Evolutionary conservation across 139 green algal species (phyloP).

Genomic region (Zygnema cylindricum): DNA sequence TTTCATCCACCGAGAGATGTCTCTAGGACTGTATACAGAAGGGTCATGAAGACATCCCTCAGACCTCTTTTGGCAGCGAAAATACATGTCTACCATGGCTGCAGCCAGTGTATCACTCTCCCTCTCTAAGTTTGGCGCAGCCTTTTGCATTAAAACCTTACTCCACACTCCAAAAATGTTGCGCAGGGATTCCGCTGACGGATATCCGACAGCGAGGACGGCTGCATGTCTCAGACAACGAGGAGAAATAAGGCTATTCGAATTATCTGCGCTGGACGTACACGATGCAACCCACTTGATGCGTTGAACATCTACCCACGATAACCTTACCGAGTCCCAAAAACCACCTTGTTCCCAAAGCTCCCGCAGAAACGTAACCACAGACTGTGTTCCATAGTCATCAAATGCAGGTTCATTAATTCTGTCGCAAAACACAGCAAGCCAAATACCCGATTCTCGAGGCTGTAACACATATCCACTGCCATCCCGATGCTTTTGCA

Average conservation of each 20-base stretch:
- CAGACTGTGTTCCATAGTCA: slow-evolving; percentile 40
- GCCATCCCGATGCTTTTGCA: neutral
- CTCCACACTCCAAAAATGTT: slow-evolving; percentile 30
- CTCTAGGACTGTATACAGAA: slow-evolving; percentile 17
- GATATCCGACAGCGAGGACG: neutral
- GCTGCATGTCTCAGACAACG: slow-evolving; percentile 9
- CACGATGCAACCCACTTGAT: slow-evolving; percentile 42
- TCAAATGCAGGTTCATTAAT: slow-evolving; percentile 43
- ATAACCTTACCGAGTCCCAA: slow-evolving; percentile 3
- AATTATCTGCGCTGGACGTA: slow-evolving; percentile 5
- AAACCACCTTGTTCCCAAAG: slow-evolving; percentile 26
- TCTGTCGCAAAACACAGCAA: slow-evolving; percentile 29
- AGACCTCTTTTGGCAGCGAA: neutral
- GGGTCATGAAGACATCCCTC: neutral
- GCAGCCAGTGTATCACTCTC: slow-evolving; percentile 4
- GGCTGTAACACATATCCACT: neutral
- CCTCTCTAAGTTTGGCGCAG: neutral
- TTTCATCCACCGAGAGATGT: slow-evolving; percentile 32
- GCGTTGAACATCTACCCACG: slow-evolving; percentile 28
- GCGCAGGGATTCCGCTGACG: neutral
- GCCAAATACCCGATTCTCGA: slow-evolving; percentile 8
- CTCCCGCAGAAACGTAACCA: slow-evolving; percentile 36
- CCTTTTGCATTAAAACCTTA: neutral
- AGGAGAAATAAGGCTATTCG: neutral
- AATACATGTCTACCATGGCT: slow-evolving; percentile 31